Evolutionary conservation across 805 yeast genomes (phyloP).

Genomic region (Saturnispora galanensis): DNA sequence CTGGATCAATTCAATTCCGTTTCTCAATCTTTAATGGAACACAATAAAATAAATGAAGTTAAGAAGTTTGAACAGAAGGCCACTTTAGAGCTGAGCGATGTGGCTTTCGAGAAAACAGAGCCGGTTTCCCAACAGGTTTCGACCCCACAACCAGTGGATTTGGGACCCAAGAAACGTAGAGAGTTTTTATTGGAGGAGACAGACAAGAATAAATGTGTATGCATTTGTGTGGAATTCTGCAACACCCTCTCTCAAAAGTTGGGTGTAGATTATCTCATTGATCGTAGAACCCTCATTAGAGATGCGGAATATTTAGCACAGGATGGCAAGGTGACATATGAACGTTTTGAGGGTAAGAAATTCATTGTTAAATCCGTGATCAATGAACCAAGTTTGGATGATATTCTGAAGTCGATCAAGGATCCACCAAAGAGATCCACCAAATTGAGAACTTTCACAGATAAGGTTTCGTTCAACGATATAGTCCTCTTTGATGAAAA

Average conservation of each 20-base stretch:
- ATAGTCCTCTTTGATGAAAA: conserved; percentile 7
- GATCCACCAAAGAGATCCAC: background rate
- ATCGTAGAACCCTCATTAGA: conserved; percentile 42
- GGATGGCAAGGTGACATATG: conserved; percentile 19
- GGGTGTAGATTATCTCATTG: conserved; percentile 34
- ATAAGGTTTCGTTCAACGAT: conserved; percentile 7
- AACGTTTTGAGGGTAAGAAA: conserved; percentile 9
- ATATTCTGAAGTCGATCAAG: conserved; percentile 3
- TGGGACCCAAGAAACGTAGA: conserved; percentile 22
- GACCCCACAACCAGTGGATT: conserved; percentile 13
- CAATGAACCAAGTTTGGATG: conserved; percentile 14
- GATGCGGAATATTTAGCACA: conserved; percentile 31
- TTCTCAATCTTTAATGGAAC: background rate
- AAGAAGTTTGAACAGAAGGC: background rate
- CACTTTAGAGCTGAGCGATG: background rate
- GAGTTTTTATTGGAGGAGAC: conserved; percentile 29
- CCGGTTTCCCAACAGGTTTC: background rate
- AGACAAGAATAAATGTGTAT: conserved; percentile 36
- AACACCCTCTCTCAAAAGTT: conserved; percentile 32
- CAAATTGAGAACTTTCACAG: conserved; percentile 8
- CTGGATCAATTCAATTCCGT: background rate
- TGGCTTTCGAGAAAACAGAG: background rate
- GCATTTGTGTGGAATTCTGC: conserved; percentile 32
- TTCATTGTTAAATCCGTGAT: conserved; percentile 10
- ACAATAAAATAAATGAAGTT: conserved; percentile 3